Base-by-base conservation (phyloP, 2,329 filamentous ascomycete genomes). In the Tricladium varicosporioides region DNA sequence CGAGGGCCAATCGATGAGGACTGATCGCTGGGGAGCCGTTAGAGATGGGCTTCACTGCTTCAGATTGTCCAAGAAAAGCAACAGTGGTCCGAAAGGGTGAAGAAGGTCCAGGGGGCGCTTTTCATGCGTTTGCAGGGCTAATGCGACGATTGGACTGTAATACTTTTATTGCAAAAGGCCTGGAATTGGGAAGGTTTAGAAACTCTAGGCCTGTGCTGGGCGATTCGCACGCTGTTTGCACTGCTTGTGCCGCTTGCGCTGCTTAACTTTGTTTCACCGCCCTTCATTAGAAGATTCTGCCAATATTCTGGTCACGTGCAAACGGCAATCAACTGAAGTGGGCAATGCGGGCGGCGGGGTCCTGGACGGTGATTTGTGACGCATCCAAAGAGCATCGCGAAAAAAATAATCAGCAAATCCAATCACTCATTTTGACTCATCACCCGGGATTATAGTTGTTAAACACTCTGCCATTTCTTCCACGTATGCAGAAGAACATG, bases 401-500 rank as follows among this genome's bases (percentile, higher is more conserved):
- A 50, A 16, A 16, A 27, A 54, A 42, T 32, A 36, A 47, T 40
- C 32, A 18, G 16, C 33, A 18, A 53, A 5, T 47, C 31, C 18
- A 22, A 14, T 5, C 47, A 47, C 15, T 42, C 18, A 32, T 42
- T 33, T 40, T 16, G 51, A 43, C 49, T 52, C 36, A 42, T 27
- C 19, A 19, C 8, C 9, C 32, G n/a, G 45, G 31, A 45, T 45
- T 32, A 13, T 40, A 43, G 9, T 43, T 22, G 18, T 52, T 31
- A 9, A 14, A 19, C 40, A 15, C 15, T 16, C 42, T 22, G 43
- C 19, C 42, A 16, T 7, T 27, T 42, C 10, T 16, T 51, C 40
- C 32, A 31, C 15, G 22, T 44, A 53, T 16, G 44, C 42, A 15
- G 56, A 44, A 53, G 52, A 59, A 51, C 42, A 58, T 60, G 55